Percentiles rank a stretch among this genome's conserved stretches.
phyloP scores from a whole-genome alignment of 148 eudicot species.

The Spergularia marina region DNA sequence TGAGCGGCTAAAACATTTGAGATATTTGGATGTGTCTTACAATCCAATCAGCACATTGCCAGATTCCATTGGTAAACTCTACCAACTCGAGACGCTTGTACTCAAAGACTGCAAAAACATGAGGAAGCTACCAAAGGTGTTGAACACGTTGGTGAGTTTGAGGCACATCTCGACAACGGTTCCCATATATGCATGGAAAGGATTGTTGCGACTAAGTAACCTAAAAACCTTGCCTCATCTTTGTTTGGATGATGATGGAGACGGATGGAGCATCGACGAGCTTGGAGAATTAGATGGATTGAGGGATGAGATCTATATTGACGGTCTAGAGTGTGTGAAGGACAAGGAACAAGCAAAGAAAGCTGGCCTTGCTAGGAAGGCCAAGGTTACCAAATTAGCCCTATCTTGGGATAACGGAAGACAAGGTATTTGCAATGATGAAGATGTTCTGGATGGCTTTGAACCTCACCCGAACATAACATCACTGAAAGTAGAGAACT shows the following conservation, averaged over 20 bases:
- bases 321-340: conserved; percentile 8
- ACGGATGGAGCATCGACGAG: conserved; percentile 20
- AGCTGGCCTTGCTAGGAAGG: neutral
- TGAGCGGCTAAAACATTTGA: conserved; percentile 10
- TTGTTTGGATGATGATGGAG: neutral
- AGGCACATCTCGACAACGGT: neutral
- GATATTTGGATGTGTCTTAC: conserved; percentile 9
- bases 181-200: neutral
- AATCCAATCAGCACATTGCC: conserved; percentile 3
- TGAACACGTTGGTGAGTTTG: conserved; percentile 15
- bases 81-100: conserved; percentile 14
- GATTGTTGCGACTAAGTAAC: neutral
- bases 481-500: neutral
- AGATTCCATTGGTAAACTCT: conserved; percentile 1
- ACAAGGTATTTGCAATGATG: neutral
- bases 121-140: neutral
- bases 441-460: conserved; percentile 8
- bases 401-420: neutral
- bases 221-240: conserved; percentile 19
- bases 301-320: neutral
- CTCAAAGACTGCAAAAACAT: neutral
- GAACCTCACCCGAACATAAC: conserved; percentile 2
- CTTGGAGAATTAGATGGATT: conserved; percentile 12
- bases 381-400: neutral
- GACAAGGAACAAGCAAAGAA: conserved; percentile 6